These are phyloP conservation scores for Aureobasidium sp. DNA, from an alignment of 2,329 filamentous ascomycete species.

Conservation along the genomic window DNA sequence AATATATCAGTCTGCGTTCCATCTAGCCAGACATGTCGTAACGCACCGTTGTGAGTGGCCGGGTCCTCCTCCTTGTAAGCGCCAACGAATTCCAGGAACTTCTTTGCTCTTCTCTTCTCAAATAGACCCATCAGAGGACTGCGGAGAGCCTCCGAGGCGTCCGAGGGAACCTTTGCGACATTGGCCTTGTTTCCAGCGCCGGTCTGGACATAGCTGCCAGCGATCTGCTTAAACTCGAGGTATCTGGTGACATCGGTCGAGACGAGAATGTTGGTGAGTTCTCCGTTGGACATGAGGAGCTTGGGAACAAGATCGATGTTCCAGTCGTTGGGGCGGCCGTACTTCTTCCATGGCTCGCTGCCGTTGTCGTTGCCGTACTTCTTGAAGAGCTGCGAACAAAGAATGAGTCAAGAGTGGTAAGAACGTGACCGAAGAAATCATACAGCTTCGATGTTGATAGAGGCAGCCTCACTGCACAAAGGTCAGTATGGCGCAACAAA, in stretches of 20 bases:
- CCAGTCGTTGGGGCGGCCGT: constrained; percentile 95
- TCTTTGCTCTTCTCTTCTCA: constrained; percentile 94
- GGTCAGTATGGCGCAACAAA: constrained; percentile 18
- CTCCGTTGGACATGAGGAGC: constrained; percentile 96
- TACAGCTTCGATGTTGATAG: constrained; percentile 92
- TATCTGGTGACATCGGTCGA: constrained; percentile 66
- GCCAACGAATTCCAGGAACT: constrained; percentile 92
- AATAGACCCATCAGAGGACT: constrained; percentile 96
- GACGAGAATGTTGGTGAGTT: constrained; percentile 96
- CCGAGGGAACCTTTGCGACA: constrained; percentile 92
- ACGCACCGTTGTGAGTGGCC: constrained; percentile 75
- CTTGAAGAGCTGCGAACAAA: constrained; percentile 69
- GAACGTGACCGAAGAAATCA: constrained; percentile 21
- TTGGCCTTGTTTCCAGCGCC: constrained; percentile 73
- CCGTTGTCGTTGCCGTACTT: constrained; percentile 82
- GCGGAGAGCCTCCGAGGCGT: constrained; percentile 79
- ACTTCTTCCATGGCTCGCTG: constrained; percentile 96
- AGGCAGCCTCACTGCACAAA: constrained; percentile 72
- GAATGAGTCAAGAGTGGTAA: constrained; percentile 25
- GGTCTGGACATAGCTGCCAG: constrained; percentile 94
- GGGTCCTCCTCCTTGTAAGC: constrained; percentile 75
- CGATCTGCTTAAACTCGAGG: constrained; percentile 57
- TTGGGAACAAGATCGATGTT: constrained; percentile 98
- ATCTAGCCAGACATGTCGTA: background rate
- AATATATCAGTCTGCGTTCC: constrained; percentile 15